Conservation (phyloP, 768 basidiomycete species). For the Termitomyces heimii region DNA sequence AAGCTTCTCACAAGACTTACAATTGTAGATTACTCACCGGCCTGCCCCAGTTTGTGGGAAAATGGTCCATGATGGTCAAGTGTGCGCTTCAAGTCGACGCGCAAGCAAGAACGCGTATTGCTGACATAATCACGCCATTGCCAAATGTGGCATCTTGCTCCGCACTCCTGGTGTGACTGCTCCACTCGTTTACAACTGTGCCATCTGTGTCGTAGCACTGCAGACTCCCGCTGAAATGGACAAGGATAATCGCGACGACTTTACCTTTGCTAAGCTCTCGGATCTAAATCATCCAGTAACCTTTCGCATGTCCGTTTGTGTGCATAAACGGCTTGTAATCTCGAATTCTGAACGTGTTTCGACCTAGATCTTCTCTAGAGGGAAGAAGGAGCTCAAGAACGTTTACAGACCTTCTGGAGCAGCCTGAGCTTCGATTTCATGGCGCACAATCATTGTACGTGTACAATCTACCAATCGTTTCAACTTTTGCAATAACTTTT, state of each 20-base stretch:
- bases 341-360: not conserved
- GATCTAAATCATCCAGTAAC: slow-evolving; percentile 87
- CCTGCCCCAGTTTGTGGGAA: slow-evolving; percentile 79
- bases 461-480: slow-evolving; percentile 4
- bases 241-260: slow-evolving; percentile 71
- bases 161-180: not conserved
- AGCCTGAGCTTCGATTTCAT: slow-evolving; percentile 77
- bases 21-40: slow-evolving; percentile 41
- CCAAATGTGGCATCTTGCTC: not conserved
- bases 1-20: not conserved
- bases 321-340: not conserved
- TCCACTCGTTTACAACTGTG: not conserved
- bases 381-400: slow-evolving; percentile 67
- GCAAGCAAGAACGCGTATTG: slow-evolving; percentile 16
- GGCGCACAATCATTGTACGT: slow-evolving; percentile 77
- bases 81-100: slow-evolving; percentile 6
- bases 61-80: slow-evolving; percentile 62
- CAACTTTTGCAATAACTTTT: slow-evolving; percentile 22
- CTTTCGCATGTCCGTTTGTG: slow-evolving; percentile 62
- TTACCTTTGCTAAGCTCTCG: slow-evolving; percentile 87
- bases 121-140: slow-evolving; percentile 8
- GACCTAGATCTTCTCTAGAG: slow-evolving; percentile 73
- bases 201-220: not conserved
- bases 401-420: slow-evolving; percentile 76
- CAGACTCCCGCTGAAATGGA: slow-evolving; percentile 27